Conservation (phyloP, 2,329 filamentous ascomycete species). For the Gnomoniopsis sp. region DNA sequence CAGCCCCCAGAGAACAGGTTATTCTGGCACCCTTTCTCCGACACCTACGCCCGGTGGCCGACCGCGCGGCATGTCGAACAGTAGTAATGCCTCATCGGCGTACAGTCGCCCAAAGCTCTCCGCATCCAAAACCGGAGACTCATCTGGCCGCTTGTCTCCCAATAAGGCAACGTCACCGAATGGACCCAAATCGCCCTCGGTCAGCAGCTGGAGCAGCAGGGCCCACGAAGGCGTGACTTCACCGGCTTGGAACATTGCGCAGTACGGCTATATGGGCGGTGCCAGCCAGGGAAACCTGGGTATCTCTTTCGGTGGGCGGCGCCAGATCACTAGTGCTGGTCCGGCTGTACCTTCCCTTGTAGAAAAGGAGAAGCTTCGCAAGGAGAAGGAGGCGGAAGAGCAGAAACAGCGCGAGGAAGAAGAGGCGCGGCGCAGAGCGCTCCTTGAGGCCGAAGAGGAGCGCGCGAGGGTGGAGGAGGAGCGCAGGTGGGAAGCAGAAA, state of each 20-base stretch:
- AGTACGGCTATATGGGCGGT: slow-evolving; percentile 98
- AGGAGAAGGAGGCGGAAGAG: slow-evolving; percentile 55
- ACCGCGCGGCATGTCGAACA: slow-evolving; percentile 49
- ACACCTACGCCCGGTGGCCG: slow-evolving; percentile 46
- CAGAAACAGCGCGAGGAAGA: slow-evolving; percentile 59
- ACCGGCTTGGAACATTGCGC: slow-evolving; percentile 96
- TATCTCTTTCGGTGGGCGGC: slow-evolving; percentile 83
- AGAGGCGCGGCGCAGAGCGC: slow-evolving; percentile 42
- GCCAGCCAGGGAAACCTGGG: slow-evolving; percentile 95
- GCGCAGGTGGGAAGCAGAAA: slow-evolving; percentile 63
- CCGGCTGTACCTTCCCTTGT: slow-evolving; percentile 77
- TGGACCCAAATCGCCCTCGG: slow-evolving; percentile 44
- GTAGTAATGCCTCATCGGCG: slow-evolving; percentile 55
- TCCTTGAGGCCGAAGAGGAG: slow-evolving; percentile 58
- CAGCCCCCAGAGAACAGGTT: slow-evolving; percentile 65
- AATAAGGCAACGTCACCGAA: slow-evolving; percentile 53
- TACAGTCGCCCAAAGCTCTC: slow-evolving; percentile 39
- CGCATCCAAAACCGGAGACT: slow-evolving; percentile 51
- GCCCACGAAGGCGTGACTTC: slow-evolving; percentile 75
- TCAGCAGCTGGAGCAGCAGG: slow-evolving; percentile 89
- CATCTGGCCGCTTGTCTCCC: slow-evolving; percentile 59
- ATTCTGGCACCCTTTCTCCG: slow-evolving; percentile 23
- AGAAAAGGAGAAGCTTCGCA: slow-evolving; percentile 73
- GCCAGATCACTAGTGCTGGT: slow-evolving; percentile 84
- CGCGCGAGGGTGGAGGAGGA: slow-evolving; percentile 61